These are phyloP conservation scores for Simmondsia chinensis DNA, from an alignment of 148 eudicot genomes.

Conservation along the genomic window DNA sequence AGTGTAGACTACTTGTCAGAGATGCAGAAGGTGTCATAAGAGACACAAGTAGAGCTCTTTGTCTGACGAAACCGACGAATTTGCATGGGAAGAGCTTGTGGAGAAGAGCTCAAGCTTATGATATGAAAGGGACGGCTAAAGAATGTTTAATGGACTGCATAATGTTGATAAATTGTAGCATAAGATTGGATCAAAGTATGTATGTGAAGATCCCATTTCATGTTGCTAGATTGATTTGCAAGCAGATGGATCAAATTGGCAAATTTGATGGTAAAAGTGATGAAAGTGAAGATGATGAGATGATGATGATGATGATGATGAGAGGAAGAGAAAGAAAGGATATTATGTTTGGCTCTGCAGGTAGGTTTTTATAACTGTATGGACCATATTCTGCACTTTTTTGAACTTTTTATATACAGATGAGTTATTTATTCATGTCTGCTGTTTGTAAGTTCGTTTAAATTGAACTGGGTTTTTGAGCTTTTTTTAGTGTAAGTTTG, in stretches of 20 bases:
- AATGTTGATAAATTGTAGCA: slow-evolving; percentile 33
- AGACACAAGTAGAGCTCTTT: slow-evolving; percentile 60
- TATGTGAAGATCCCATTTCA: slow-evolving; percentile 34
- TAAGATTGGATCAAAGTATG: slow-evolving; percentile 1
- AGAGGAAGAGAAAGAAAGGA: too few species aligned
- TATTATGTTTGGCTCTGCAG: too few species aligned
- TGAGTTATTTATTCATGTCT: too few species aligned
- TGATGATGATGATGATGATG: too few species aligned
- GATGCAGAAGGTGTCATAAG: slow-evolving; percentile 42
- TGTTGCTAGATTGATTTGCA: slow-evolving; percentile 50
- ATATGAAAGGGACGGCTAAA: slow-evolving; percentile 56
- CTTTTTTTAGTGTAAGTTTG: too few species aligned
- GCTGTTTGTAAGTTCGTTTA: too few species aligned
- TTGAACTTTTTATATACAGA: too few species aligned
- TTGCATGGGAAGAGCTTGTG: slow-evolving; percentile 58
- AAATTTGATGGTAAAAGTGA: slow-evolving; percentile 32
- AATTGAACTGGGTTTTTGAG: too few species aligned
- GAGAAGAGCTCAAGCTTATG: slow-evolving; percentile 78
- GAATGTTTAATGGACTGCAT: slow-evolving; percentile 74
- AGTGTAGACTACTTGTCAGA: slow-evolving; percentile 38
- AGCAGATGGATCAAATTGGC: slow-evolving; percentile 63
- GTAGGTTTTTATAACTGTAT: too few species aligned
- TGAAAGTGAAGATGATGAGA: background rate
- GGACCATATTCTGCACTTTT: too few species aligned
- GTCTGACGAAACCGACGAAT: slow-evolving; percentile 38